Conservation (phyloP, 2,329 filamentous ascomycete genomes). For the Thyridium curvatum region DNA sequence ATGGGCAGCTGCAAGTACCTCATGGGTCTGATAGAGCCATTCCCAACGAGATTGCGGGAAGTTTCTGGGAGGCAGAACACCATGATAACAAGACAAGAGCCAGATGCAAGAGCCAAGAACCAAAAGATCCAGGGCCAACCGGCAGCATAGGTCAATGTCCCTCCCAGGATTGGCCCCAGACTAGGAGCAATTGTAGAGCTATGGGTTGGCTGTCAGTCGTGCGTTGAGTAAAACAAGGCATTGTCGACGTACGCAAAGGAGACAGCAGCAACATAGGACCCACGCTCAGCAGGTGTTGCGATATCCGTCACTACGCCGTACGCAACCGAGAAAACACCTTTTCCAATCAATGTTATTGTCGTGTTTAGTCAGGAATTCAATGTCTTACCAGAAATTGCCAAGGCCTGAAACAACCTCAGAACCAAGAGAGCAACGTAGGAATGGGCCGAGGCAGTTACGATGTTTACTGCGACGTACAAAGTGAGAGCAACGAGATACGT, state of each 20-base stretch:
- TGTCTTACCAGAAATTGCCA: too few relatives aligned
- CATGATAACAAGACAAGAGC: slow-evolving; percentile 10
- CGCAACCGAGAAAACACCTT: neutral
- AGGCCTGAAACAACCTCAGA: slow-evolving; percentile 3
- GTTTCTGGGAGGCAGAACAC: slow-evolving; percentile 22
- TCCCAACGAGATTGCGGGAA: slow-evolving; percentile 21
- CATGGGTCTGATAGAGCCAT: slow-evolving; percentile 14
- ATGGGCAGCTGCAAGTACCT: neutral
- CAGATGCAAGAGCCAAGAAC: slow-evolving; percentile 25
- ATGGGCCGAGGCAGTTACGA: slow-evolving; percentile 1
- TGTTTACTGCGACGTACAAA: slow-evolving; percentile 1
- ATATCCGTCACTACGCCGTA: neutral
- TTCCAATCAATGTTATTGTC: too few relatives aligned
- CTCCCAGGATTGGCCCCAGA: slow-evolving; percentile 24
- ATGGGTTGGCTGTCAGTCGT: too few relatives aligned
- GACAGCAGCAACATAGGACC: neutral
- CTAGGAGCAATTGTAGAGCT: slow-evolving; percentile 3
- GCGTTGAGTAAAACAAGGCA: neutral
- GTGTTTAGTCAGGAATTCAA: too few relatives aligned
- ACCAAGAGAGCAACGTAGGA: slow-evolving; percentile 2
- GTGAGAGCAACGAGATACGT: neutral
- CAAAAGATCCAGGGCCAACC: slow-evolving; percentile 33
- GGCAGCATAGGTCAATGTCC: slow-evolving; percentile 21
- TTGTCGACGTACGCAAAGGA: neutral
- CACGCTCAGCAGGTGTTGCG: neutral